phyloP scores from a whole-genome alignment of 257 asterid species.

The Rhazya stricta region DNA sequence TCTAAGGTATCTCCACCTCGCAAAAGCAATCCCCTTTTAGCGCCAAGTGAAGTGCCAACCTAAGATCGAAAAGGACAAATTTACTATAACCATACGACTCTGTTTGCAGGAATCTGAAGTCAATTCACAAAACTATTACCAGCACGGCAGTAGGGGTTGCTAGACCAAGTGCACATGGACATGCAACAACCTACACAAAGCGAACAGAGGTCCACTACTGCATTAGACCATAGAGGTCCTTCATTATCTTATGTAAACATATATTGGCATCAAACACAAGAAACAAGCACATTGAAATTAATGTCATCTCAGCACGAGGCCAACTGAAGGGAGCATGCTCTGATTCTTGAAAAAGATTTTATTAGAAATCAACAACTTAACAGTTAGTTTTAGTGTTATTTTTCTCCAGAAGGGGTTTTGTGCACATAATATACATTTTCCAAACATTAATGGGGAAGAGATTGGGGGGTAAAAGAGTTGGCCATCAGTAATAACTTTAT shows the following conservation, averaged over 20 bases:
- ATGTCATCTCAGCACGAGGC: background rate
- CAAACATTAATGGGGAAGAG: background rate
- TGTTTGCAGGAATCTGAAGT: constrained; percentile 9
- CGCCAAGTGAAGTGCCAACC: constrained; percentile 99
- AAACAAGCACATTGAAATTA: background rate
- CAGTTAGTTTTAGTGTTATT: background rate
- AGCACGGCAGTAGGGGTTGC: constrained; percentile 99
- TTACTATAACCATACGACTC: background rate
- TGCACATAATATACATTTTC: background rate
- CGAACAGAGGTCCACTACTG: constrained; percentile 21
- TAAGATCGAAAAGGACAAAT: constrained; percentile 26
- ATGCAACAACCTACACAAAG: constrained; percentile 83
- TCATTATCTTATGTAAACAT: too few relatives aligned
- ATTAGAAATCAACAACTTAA: background rate
- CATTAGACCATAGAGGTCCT: constrained; percentile 17
- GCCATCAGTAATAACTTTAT: background rate
- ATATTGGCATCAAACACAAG: background rate
- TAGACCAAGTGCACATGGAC: constrained; percentile 99
- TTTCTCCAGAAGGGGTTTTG: background rate
- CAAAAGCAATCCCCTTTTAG: constrained; percentile 88
- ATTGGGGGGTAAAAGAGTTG: background rate
- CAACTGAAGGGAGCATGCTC: background rate
- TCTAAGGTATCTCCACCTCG: constrained; percentile 97
- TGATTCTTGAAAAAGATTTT: background rate
- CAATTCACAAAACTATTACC: constrained; percentile 42